A percentile compares a stretch with the other conserved stretches of the same genome.
phyloP scores from a whole-genome alignment of 2,329 filamentous ascomycete genomes.

The Penicillium crustosum region DNA sequence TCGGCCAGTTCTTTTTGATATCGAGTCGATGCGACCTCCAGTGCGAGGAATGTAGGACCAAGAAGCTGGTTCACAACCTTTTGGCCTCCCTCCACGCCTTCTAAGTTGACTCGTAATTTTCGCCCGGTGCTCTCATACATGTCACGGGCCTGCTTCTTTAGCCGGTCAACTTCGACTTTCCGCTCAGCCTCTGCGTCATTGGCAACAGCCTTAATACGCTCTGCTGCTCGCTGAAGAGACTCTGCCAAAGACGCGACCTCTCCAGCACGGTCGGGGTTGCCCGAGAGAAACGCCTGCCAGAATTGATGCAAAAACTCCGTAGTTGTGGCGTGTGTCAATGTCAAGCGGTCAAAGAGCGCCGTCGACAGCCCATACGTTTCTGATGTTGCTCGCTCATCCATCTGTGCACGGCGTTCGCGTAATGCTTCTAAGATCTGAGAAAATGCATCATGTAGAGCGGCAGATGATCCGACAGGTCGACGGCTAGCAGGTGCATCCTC shows the following conservation, averaged over 20 bases:
- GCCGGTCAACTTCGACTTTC: constrained; percentile 62
- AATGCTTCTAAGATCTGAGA: constrained; percentile 60
- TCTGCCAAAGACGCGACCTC: constrained; percentile 82
- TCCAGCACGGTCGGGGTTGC: constrained; percentile 73
- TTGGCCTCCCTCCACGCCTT: constrained; percentile 69
- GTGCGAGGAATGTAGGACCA: constrained; percentile 68
- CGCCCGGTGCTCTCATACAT: constrained; percentile 71
- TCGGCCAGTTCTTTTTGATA: constrained; percentile 69
- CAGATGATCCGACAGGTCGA: constrained; percentile 65
- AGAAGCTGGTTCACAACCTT: constrained; percentile 75
- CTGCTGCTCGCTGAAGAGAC: constrained; percentile 72
- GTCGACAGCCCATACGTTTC: constrained; percentile 50
- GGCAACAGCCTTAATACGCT: constrained; percentile 77
- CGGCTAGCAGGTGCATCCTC: constrained; percentile 43
- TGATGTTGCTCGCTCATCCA: constrained; percentile 37
- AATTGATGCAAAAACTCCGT: constrained; percentile 97
- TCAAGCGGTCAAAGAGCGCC: constrained; percentile 61
- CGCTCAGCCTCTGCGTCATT: constrained; percentile 75
- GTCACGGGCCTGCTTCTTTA: constrained; percentile 69
- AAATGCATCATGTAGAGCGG: constrained; percentile 58
- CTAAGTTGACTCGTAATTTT: constrained; percentile 67
- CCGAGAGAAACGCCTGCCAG: constrained; percentile 88
- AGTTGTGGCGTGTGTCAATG: constrained; percentile 83
- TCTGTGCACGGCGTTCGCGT: constrained; percentile 55
- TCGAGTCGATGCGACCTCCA: constrained; percentile 68